Base-by-base conservation (phyloP, 2,329 filamentous ascomycete species). In the Trichophyton simii region DNA sequence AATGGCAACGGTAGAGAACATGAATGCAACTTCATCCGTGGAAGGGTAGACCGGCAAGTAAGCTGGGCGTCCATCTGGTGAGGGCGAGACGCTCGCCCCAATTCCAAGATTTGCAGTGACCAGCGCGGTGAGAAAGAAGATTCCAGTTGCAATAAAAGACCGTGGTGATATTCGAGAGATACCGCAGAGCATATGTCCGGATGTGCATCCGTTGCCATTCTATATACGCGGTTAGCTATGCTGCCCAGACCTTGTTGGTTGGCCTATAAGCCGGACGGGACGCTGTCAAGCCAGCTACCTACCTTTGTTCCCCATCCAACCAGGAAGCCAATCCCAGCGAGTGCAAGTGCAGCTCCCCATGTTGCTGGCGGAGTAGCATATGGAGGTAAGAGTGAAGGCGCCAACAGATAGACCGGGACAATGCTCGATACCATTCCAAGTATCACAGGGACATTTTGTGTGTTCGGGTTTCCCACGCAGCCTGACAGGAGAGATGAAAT, bases 101-200 rank as follows among this genome's bases (percentile, higher is more conserved):
- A 66, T 59, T 15, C 68, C 63, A 13, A 73, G 66, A 42, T 75
- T 76, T 4, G 76, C 74, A 0, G 76, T 77, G 42, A 76, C 66
- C n/a, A 80, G 63, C 9, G 74, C 75, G 0, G 73, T 71, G 8
- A 69, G 70, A 68, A 78, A 78, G 70, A 79, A 79, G 25, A 74
- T 67, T 11, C 70, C 71, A 0, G 76, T 78, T 54, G 80, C 78
- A 60, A 77, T 72, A 3, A 78, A 63, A 13, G 79, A 82, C 57
- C 79, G 76, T n/a, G 73, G 71, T 13, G 77, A 80, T 28, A 80
- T 71, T 46, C 79, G 75, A 3, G 78, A 75, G 3, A 82, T 66
- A 1, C 80, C 80, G 63, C 79, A 81, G 36, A 82, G 76, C 77
- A 82, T 81, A 65, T 82, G 80, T 59, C 80, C 80, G 1, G 79